Conservation (phyloP, 768 basidiomycete genomes). For the Mycena vitilis region DNA sequence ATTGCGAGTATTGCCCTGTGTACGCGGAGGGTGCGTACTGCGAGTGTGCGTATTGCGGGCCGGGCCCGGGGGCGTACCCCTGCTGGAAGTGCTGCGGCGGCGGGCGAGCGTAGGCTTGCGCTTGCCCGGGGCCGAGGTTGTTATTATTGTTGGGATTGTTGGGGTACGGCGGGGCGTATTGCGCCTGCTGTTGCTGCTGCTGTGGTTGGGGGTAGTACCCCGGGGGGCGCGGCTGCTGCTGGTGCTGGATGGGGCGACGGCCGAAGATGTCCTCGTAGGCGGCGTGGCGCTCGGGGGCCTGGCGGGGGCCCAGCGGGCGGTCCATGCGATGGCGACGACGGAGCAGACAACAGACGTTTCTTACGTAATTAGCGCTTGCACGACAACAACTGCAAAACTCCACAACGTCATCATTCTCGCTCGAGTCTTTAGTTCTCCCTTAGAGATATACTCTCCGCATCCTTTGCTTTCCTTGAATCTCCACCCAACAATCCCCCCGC, state of each 20-base stretch:
- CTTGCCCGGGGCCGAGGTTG: no score
- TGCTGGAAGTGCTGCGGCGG: slow-evolving; percentile 53
- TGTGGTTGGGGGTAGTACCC: neutral
- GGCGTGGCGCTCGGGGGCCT: slow-evolving; percentile 76
- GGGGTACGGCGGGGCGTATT: slow-evolving; percentile 58
- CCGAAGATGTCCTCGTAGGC: slow-evolving; percentile 93
- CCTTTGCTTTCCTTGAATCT: no score
- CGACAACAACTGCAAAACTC: neutral
- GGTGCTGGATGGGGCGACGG: slow-evolving; percentile 55
- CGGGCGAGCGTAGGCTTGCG: slow-evolving; percentile 44
- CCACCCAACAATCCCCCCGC: no score
- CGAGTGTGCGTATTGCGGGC: slow-evolving; percentile 43
- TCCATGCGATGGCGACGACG: neutral
- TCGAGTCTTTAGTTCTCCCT: no score
- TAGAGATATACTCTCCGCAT: no score
- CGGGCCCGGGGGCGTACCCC: slow-evolving; percentile 40
- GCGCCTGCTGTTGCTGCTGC: slow-evolving; percentile 14
- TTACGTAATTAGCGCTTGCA: neutral
- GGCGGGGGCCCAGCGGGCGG: slow-evolving; percentile 30
- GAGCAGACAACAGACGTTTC: neutral
- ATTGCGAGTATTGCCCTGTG: slow-evolving; percentile 39
- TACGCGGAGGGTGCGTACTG: slow-evolving; percentile 46
- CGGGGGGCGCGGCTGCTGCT: slow-evolving; percentile 6
- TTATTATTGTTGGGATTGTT: no score
- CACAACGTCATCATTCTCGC: neutral